Conservation (phyloP, 176 grass and related monocot genomes). For the Zoysia pacifica region DNA sequence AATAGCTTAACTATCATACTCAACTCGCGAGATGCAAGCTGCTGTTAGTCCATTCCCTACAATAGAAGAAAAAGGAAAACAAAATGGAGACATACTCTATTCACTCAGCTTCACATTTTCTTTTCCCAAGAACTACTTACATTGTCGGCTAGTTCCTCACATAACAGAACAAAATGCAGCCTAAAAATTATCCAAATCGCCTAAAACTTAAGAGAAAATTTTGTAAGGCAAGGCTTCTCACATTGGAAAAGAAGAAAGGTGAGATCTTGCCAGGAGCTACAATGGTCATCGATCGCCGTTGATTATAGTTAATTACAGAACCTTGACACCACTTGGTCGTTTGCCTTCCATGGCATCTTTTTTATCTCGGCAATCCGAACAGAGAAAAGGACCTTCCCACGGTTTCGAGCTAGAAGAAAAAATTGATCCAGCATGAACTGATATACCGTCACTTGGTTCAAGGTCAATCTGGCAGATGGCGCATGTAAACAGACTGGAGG, state of each 20-base stretch:
- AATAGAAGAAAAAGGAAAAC: background rate
- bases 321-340: constrained; percentile 83
- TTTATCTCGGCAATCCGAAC: constrained; percentile 81
- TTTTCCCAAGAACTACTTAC: constrained; percentile 50
- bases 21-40: constrained; percentile 36
- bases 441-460: constrained; percentile 81
- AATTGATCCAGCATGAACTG: constrained; percentile 74
- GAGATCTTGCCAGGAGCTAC: constrained; percentile 39
- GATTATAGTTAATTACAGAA: constrained; percentile 62
- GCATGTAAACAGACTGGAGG: constrained; percentile 72
- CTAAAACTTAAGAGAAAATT: constrained; percentile 31
- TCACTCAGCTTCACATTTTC: constrained; percentile 53
- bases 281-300: constrained; percentile 31
- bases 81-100: constrained; percentile 41
- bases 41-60: constrained; percentile 28
- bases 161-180: constrained; percentile 32
- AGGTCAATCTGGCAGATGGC: constrained; percentile 92
- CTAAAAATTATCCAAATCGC: constrained; percentile 24
- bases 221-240: constrained; percentile 30
- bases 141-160: constrained; percentile 39
- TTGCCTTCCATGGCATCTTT: constrained; percentile 99
- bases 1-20: constrained; percentile 33
- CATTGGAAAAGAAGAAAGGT: constrained; percentile 29
- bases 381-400: constrained; percentile 94
- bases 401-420: constrained; percentile 85